phyloP scores from a whole-genome alignment of 2,329 filamentous ascomycete genomes.

The Ophiostoma novo-ulmi region DNA sequence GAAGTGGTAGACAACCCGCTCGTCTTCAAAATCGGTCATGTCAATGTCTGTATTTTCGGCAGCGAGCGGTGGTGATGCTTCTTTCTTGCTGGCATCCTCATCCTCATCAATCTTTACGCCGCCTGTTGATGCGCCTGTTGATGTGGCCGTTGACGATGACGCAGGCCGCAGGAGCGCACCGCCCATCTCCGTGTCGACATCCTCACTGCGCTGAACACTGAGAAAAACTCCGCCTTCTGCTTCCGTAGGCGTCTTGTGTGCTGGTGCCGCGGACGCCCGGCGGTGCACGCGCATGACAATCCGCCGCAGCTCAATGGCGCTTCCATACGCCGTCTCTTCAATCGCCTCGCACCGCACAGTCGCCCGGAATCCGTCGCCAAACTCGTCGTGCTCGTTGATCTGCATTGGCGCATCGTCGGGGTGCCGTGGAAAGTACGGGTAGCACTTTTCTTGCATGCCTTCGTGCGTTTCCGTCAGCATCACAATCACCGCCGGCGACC shows the following conservation, averaged over 20 bases:
- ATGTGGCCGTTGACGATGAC: not conserved
- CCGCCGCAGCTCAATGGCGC: constrained; percentile 68
- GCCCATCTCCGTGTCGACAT: constrained; percentile 5
- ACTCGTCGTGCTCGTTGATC: constrained; percentile 60
- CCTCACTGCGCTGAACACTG: not conserved
- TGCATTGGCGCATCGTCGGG: constrained; percentile 47
- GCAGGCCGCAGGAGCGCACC: not conserved
- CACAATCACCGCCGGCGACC: constrained; percentile 73
- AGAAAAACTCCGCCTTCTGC: too few species aligned
- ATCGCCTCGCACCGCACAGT: constrained; percentile 62
- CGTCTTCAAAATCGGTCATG: constrained; percentile 35
- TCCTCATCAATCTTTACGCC: not conserved
- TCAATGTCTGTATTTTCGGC: not conserved
- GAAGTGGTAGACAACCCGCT: constrained; percentile 72
- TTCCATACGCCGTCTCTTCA: constrained; percentile 50
- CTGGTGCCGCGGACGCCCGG: not conserved
- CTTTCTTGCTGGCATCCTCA: not conserved
- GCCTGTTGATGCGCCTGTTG: not conserved
- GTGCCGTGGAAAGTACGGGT: constrained; percentile 72
- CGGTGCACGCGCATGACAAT: constrained; percentile 52
- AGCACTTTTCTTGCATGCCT: constrained; percentile 73
- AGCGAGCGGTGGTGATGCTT: not conserved
- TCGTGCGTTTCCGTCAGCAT: constrained; percentile 93
- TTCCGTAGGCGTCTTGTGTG: too few species aligned
- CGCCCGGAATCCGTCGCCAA: constrained; percentile 62